These are phyloP conservation scores for Wakefieldia striispora DNA, from an alignment of 768 basidiomycete species.

Conservation along the genomic window DNA sequence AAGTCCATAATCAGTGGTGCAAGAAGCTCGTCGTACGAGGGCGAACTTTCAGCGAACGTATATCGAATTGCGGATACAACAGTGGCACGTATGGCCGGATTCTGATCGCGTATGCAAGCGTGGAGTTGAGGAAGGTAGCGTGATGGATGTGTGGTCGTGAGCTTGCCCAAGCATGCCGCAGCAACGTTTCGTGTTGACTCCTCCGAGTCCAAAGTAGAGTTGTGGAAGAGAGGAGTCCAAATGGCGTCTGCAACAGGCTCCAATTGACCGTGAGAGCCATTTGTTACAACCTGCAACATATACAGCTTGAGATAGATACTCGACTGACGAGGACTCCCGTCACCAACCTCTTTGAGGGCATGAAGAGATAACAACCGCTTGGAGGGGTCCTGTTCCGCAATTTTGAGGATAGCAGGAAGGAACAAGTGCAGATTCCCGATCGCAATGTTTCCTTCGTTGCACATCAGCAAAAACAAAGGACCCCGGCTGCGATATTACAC, in stretches of 20 bases:
- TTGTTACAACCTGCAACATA: slow-evolving; percentile 73
- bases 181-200: slow-evolving; percentile 93
- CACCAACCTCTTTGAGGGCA: slow-evolving; percentile 82
- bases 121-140: slow-evolving; percentile 93
- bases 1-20: slow-evolving; percentile 88
- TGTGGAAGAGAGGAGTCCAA: slow-evolving; percentile 91
- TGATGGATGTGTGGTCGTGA: slow-evolving; percentile 88
- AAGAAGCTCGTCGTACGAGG: slow-evolving; percentile 87
- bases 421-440: slow-evolving; percentile 89
- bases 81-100: slow-evolving; percentile 75
- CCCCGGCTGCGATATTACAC: slow-evolving; percentile 12
- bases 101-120: slow-evolving; percentile 66
- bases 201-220: slow-evolving; percentile 78
- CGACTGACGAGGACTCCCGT: neutral
- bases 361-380: slow-evolving; percentile 86
- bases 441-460: slow-evolving; percentile 80
- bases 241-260: slow-evolving; percentile 85
- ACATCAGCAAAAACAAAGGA: neutral
- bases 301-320: neutral
- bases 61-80: slow-evolving; percentile 91
- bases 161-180: slow-evolving; percentile 93
- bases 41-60: slow-evolving; percentile 83
- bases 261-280: slow-evolving; percentile 81
- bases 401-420: slow-evolving; percentile 79
- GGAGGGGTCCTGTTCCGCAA: slow-evolving; percentile 70